Percentiles rank a stretch among this genome's conserved stretches.
Evolutionary conservation across 352 stramenopile species (phyloP).

Genomic region (Pythium apleroticum): DNA sequence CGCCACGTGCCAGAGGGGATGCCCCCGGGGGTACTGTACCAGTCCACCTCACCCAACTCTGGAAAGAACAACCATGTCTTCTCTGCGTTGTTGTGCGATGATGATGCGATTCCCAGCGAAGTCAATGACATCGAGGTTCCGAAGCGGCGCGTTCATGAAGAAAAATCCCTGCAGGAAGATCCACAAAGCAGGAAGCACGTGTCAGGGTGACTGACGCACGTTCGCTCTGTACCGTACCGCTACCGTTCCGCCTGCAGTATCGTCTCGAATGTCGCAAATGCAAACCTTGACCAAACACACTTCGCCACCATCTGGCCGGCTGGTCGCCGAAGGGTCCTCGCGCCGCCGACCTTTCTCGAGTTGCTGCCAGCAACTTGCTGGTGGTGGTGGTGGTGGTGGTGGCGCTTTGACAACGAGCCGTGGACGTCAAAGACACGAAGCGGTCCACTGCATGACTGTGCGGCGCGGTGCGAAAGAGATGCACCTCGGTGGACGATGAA

Average conservation of each 20-base stretch:
- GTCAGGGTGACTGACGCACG: constrained; percentile 5
- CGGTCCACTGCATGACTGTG: constrained; percentile 11
- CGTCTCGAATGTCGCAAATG: constrained; percentile 7
- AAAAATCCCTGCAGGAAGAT: no score
- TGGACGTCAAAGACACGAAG: constrained; percentile 21
- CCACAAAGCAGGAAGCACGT: no score
- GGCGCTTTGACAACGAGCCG: background rate
- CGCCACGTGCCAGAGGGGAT: constrained; percentile 7
- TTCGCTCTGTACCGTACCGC: background rate
- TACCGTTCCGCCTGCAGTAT: constrained; percentile 1
- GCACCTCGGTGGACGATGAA: constrained; percentile 2
- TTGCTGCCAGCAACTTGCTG: no score
- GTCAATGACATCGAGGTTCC: no score
- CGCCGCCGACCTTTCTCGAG: no score
- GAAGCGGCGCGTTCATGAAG: no score
- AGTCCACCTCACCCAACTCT: background rate
- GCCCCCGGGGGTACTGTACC: background rate
- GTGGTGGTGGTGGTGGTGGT: no score
- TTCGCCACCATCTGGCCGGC: constrained; percentile 16
- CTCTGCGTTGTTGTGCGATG: background rate
- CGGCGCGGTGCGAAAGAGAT: constrained; percentile 22
- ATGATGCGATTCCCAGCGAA: background rate
- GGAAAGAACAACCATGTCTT: constrained; percentile 3
- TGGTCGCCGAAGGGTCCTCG: constrained; percentile 2
- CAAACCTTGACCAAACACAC: background rate